phyloP scores from a whole-genome alignment of 176 grass and related monocot genomes.

The Avena atlantica region DNA sequence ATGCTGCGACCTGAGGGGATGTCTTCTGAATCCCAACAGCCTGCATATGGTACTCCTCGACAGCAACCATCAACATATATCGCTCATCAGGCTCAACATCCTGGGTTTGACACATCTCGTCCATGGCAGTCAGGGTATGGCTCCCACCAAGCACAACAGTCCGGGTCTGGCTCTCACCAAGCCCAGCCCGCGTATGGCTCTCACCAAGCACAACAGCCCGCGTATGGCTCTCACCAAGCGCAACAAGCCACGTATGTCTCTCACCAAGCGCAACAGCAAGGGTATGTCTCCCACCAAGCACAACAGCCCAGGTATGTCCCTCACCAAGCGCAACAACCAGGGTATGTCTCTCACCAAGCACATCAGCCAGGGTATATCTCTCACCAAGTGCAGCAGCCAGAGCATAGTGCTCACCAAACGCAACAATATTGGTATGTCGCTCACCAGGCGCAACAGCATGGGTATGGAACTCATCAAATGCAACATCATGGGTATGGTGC shows the following conservation, averaged over 20 bases:
- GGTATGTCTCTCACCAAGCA: background rate
- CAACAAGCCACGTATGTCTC: background rate
- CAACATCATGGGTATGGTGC: conserved; percentile 19
- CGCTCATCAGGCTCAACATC: conserved; percentile 15
- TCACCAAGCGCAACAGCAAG: background rate
- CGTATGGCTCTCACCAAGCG: background rate
- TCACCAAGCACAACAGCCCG: background rate
- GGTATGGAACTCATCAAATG: background rate
- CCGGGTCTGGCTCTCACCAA: background rate
- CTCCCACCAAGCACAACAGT: conserved; percentile 35
- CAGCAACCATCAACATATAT: background rate
- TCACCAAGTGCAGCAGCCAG: background rate
- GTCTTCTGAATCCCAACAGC: conserved; percentile 16
- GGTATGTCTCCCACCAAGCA: background rate
- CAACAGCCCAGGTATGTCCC: conserved; percentile 25
- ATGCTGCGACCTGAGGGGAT: conserved; percentile 2
- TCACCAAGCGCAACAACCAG: background rate
- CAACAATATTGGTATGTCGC: background rate
- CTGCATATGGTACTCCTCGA: background rate
- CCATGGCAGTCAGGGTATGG: conserved; percentile 5
- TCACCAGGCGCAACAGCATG: background rate
- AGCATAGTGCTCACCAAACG: background rate
- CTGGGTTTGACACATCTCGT: conserved; percentile 9
- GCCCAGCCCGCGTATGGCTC: background rate
- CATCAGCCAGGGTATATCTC: conserved; percentile 33